Evolutionary conservation across 129 eudicot species (phyloP), one percentile per base, ranked within the genome.

Genomic region (Pseudognaphalium luteoalbum): DNA sequence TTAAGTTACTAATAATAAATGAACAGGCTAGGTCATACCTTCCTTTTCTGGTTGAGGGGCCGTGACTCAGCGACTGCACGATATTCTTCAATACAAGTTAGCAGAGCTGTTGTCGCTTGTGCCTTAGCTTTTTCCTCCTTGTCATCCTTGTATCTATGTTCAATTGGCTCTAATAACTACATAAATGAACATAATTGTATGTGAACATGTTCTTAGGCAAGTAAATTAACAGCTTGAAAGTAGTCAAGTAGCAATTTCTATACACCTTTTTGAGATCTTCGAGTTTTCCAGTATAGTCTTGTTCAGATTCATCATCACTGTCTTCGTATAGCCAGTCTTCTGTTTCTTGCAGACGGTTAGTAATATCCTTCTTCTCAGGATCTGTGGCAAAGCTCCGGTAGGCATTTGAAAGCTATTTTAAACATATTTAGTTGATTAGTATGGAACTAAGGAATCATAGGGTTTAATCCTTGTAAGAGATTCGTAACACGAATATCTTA

Each of bases 281-380:
- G 21, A 87, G 80, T 77, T 85, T 94, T 70, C 82, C 34, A 2
- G 85, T 32, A 83, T 91, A 94, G 72, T 86, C 97, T 77, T 74
- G 44, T 78, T 89, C 93, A 51, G 89, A 70, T 73, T 94, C 97
- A 78, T 91, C 97, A 67, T 88, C 93, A 56, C 93, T 95, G 33
- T 91, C 97, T 83, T 87, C 97, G 61, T 91, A 94, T 37, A 94
- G 89, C 98, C 97, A 94, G 3, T 91, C 92, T 71, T 94, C 98
- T 0, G 90, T 91, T 51, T 84, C 86, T 79, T 88, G 96, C 74
- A 94, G 77, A 51, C 54, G 82, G 73, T 75, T 72, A 52, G 86
- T 78, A 61, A 94, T 79, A 9, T 62, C 83, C 34, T 87, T 91
- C 81, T 78, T 84, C 76, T 94, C 98, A 25, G 81, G 50, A 39